phyloP scores from a whole-genome alignment of 192 early-diverging fungal genomes.

The Entomortierella beljakovae region DNA sequence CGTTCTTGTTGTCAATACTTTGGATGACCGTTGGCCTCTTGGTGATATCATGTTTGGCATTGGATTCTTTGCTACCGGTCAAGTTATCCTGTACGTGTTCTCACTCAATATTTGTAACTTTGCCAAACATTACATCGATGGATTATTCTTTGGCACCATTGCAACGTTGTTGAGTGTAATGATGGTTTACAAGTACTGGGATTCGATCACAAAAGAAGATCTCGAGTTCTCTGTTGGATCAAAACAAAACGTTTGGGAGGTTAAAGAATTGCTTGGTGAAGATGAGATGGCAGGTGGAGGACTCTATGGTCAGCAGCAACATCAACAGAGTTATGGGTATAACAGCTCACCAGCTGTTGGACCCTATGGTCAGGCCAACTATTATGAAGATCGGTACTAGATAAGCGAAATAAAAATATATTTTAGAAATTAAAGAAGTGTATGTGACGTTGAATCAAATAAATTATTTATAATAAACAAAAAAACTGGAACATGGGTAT shows the following conservation, averaged over 20 bases:
- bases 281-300: conserved; percentile 57
- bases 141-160: conserved; percentile 96
- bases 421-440: too few species aligned
- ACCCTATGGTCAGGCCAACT: conserved; percentile 39
- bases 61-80: conserved; percentile 88
- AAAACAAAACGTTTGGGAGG: conserved; percentile 85
- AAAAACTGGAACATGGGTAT: too few species aligned
- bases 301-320: conserved; percentile 37
- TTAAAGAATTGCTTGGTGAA: conserved; percentile 75
- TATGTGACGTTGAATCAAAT: too few species aligned
- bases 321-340: conserved; percentile 17
- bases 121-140: conserved; percentile 96
- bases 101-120: conserved; percentile 85
- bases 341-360: conserved; percentile 14
- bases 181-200: conserved; percentile 99
- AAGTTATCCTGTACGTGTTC: conserved; percentile 86
- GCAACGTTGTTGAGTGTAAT: conserved; percentile 92
- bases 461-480: too few species aligned
- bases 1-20: conserved; percentile 92
- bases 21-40: conserved; percentile 97
- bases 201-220: conserved; percentile 98
- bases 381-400: conserved; percentile 33
- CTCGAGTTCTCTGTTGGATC: conserved; percentile 89
- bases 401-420: too few species aligned
- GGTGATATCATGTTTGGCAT: conserved; percentile 93